Evolutionary conservation across 2,329 filamentous ascomycete genomes (phyloP), one percentile per base, ranked within the genome.

Genomic region (Clonostachys rosea): DNA sequence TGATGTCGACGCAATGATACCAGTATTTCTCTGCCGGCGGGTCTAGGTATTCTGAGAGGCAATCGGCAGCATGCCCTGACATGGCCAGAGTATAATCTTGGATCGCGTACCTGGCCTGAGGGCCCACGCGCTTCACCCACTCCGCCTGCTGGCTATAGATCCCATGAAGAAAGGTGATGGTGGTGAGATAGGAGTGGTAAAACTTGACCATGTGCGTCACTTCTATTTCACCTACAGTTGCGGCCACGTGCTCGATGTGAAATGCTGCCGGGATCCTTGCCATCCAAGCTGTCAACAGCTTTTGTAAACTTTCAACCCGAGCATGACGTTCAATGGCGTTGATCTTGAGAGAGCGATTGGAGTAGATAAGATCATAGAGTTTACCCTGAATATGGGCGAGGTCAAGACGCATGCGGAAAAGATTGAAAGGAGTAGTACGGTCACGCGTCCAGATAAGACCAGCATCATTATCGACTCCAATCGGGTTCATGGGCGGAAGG

Each of bases 371-470:
- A 34, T 73, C 68, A 42, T 70, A 71, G 0, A 70, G 59, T 43
- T 63, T 65, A 17, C 70, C 70, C 24, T 72, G 50, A 7, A 74
- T 60, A 35, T 69, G 63, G 2, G 66, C 63, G 3, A 74, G 59
- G 42, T 70, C 65, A 4, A 71, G 59, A 2, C 67, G 61, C n/a
- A 61, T 49, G 5, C 69, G 60, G 47, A 72, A 65, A 43, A 64
- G 65, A 52, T 70, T 66, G 49, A 73, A 61, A 39, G 58, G 57
- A 0, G 55, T 53, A 3, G 52, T 50, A 5, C 64, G 62, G 34
- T 71, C 64, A 5, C 56, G 54, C 2, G 64, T 67, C 46, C 57
- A 62, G 18, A 73, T 54, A 5, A 66, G 50, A 5, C 65, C 65
- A 3, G 54, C 54, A 2, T 57, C 60, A 24, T 72, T 68, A 9